These are phyloP conservation scores for Tulasnella sp. DNA, from an alignment of 768 basidiomycete species.

Conservation along the genomic window DNA sequence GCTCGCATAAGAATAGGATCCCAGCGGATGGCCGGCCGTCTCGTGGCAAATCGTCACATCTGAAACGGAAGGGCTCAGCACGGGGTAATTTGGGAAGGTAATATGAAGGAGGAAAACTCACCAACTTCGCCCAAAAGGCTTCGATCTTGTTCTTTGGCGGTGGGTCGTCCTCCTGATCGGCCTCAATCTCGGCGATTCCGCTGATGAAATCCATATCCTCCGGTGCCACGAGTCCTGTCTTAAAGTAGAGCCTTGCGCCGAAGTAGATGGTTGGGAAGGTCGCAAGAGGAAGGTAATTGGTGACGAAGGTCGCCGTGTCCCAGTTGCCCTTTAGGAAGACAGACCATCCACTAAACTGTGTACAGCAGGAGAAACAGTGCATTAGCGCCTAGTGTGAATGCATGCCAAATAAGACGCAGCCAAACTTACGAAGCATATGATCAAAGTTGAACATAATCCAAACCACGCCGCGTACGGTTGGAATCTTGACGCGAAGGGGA, in stretches of 20 bases:
- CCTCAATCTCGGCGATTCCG: slow-evolving; percentile 49
- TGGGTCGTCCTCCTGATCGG: slow-evolving; percentile 2
- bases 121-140: slow-evolving; percentile 8
- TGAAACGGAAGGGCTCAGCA: no score
- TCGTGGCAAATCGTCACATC: no score
- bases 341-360: slow-evolving; percentile 38
- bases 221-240: slow-evolving; percentile 36
- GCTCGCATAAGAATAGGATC: no score
- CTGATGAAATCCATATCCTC: slow-evolving; percentile 79
- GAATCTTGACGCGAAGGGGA: slow-evolving; percentile 58
- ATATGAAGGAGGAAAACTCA: not conserved
- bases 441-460: slow-evolving; percentile 26
- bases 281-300: slow-evolving; percentile 61
- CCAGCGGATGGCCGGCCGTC: no score
- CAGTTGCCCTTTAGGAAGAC: slow-evolving; percentile 29
- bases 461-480: slow-evolving; percentile 38
- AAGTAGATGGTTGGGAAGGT: slow-evolving; percentile 69
- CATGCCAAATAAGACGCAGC: slow-evolving; percentile 4
- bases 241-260: slow-evolving; percentile 45
- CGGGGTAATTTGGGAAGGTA: not conserved
- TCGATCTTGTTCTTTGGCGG: slow-evolving; percentile 16
- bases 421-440: slow-evolving; percentile 25
- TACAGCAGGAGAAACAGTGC: not conserved
- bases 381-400: not conserved
- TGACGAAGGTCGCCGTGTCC: slow-evolving; percentile 61